Evolutionary conservation across 768 basidiomycete genomes (phyloP), one percentile per base, ranked within the genome.

Genomic region (Podaxis pistillaris): DNA sequence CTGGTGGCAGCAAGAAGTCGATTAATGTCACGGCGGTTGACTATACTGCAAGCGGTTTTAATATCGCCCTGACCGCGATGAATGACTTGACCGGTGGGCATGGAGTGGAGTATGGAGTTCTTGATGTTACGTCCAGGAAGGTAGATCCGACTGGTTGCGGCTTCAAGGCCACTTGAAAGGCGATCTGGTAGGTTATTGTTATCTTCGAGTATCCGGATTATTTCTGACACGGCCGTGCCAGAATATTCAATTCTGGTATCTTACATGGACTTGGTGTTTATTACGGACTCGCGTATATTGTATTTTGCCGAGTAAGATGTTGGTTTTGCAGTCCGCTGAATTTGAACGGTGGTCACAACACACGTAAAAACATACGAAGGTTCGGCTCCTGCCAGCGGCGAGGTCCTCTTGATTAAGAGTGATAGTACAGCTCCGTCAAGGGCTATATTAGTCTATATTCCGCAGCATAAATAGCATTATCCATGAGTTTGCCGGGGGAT

Each of bases 11-110:
- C 1, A 68, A 67, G 22, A 78, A 63, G 60, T 79, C 68, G 58
- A 75, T 87, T 70, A 79, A 76, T 44, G 69, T 88, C 11, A 70
- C 82, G 1, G 87, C 81, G 1, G 74, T 90, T 24, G 85, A 89
- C 66, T 74, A 78, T 51, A 76, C 83, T n/a, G 68, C 72, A 13
- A 80, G 77, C 30, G 63, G 69, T 6, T 86, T 84, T 66, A 84
- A 82, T 61, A 70, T 87, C 30, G 79, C 83, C 0, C 67, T 79
- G 64, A 72, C 68, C 22, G 84, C 86, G n/a, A 83, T 87, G 84
- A 80, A 87, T 63, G 67, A 66, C 13, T 69, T 87, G 63, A 87
- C 86, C 13, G 72, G 74, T 52, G 76, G 74, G 40, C 71, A 82
- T 65, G 86, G 79, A 0, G 74, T 69, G 44, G 68, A 76, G 38